Evolutionary conservation across 805 yeast species (phyloP).

Genomic region (Komagataella populi): DNA sequence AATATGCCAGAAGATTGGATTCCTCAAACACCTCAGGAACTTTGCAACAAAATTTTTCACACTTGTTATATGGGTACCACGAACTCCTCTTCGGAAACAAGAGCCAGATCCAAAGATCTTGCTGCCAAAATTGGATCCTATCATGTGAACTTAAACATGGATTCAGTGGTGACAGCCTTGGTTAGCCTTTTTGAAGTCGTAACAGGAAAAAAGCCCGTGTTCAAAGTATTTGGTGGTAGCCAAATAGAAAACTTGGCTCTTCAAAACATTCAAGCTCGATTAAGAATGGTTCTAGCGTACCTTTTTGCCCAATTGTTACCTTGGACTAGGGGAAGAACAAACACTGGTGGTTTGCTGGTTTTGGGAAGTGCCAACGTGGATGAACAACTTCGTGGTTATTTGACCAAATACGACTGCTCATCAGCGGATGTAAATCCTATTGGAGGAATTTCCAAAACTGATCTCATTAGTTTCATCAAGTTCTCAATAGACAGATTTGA

Average conservation of each 20-base stretch:
- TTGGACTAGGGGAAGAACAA: slow-evolving; percentile 69
- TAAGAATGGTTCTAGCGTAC: slow-evolving; percentile 90
- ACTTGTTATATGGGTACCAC: slow-evolving; percentile 93
- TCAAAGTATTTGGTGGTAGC: slow-evolving; percentile 88
- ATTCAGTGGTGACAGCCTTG: slow-evolving; percentile 62
- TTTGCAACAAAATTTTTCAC: slow-evolving; percentile 68
- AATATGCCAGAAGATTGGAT: slow-evolving; percentile 41
- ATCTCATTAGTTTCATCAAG: slow-evolving; percentile 70
- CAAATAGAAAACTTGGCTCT: slow-evolving; percentile 84
- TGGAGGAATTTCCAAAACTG: slow-evolving; percentile 96
- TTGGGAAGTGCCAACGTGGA: slow-evolving; percentile 96
- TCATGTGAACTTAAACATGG: slow-evolving; percentile 90
- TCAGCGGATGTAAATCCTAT: slow-evolving; percentile 96
- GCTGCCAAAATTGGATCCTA: slow-evolving; percentile 72
- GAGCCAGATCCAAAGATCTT: slow-evolving; percentile 66
- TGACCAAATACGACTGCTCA: slow-evolving; percentile 95
- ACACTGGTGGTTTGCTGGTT: slow-evolving; percentile 73
- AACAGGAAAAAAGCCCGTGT: slow-evolving; percentile 82
- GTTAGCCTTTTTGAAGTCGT: slow-evolving; percentile 71
- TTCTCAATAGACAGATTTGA: slow-evolving; percentile 63
- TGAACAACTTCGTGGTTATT: slow-evolving; percentile 88
- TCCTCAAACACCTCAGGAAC: slow-evolving; percentile 64
- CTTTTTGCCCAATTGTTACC: slow-evolving; percentile 90
- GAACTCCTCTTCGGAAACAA: slow-evolving; percentile 82
- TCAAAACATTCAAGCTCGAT: slow-evolving; percentile 93